Evolutionary conservation across 2,329 filamentous ascomycete genomes (phyloP).

Genomic region (Alternaria longipes): DNA sequence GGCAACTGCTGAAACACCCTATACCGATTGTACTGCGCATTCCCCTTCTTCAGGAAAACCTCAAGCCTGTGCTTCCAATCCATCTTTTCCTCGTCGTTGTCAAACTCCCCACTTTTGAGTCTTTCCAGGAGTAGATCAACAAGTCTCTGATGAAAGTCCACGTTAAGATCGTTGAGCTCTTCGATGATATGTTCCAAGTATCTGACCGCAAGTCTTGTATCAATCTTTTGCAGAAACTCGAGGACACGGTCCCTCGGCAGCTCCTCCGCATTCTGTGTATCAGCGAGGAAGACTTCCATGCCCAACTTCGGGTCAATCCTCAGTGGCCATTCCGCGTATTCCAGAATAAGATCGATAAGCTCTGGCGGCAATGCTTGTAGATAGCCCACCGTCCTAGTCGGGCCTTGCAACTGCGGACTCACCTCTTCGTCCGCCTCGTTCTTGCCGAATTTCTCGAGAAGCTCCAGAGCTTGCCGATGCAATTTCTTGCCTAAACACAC

Average conservation of each 20-base stretch:
- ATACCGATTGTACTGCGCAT: conserved; percentile 80
- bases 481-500: conserved; percentile 73
- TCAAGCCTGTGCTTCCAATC: conserved; percentile 73
- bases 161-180: conserved; percentile 83
- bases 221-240: conserved; percentile 74
- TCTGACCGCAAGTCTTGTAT: conserved; percentile 74
- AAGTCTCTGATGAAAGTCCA: conserved; percentile 86
- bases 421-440: conserved; percentile 58
- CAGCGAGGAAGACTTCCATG: conserved; percentile 92
- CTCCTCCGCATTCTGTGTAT: conserved; percentile 93
- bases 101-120: conserved; percentile 53
- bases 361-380: conserved; percentile 88
- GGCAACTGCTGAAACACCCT: conserved; percentile 82
- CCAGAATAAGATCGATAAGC: conserved; percentile 87
- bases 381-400: conserved; percentile 84
- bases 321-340: conserved; percentile 91
- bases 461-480: conserved; percentile 83
- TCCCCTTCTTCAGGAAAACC: conserved; percentile 73
- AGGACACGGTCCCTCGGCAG: conserved; percentile 80
- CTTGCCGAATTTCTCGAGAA: conserved; percentile 82
- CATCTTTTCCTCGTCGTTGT: conserved; percentile 45
- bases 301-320: conserved; percentile 75
- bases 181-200: conserved; percentile 93
- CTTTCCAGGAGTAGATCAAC: conserved; percentile 74
- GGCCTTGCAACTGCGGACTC: conserved; percentile 73